These are phyloP conservation scores for Aspergillus sp. DNA, from an alignment of 2,329 filamentous ascomycete genomes.

Conservation along the genomic window DNA sequence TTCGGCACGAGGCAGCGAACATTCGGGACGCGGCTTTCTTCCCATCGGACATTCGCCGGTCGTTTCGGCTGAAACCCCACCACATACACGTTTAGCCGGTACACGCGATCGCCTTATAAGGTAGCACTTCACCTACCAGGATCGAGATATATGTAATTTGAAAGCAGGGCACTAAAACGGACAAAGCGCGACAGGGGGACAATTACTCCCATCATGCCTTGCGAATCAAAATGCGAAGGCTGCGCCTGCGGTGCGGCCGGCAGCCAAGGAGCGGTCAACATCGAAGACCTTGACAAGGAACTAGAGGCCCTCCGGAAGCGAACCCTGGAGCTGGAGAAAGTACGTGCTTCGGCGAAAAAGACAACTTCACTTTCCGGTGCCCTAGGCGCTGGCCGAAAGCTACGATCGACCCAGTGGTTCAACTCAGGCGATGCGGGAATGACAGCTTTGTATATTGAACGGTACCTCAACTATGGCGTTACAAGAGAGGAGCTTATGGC, in stretches of 20 bases:
- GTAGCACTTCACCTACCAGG: background rate
- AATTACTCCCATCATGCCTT: conserved; percentile 15
- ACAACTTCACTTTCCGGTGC: background rate
- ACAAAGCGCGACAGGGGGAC: background rate
- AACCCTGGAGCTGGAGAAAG: conserved; percentile 38
- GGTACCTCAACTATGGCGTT: conserved; percentile 53
- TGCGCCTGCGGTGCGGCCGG: conserved; percentile 31
- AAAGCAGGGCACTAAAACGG: background rate
- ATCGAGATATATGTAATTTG: background rate
- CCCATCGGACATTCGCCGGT: conserved; percentile 17
- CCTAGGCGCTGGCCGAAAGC: conserved; percentile 22
- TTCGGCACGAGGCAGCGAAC: background rate
- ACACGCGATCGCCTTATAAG: conserved; percentile 5
- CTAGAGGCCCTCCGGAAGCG: conserved; percentile 39
- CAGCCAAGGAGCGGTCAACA: conserved; percentile 28
- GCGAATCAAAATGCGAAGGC: conserved; percentile 28
- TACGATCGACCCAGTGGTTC: conserved; percentile 49
- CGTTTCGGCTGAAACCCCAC: conserved; percentile 10
- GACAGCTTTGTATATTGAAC: conserved; percentile 51
- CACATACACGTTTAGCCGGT: background rate
- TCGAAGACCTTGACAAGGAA: conserved; percentile 44
- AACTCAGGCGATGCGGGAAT: conserved; percentile 44
- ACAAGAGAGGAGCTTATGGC: conserved; percentile 52
- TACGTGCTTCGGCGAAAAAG: conserved; percentile 29
- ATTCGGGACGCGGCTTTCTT: conserved; percentile 7